These are phyloP conservation scores for Annulohypoxylon maeteangense DNA, from an alignment of 495 filamentous ascomycete genomes.

Conservation along the genomic window DNA sequence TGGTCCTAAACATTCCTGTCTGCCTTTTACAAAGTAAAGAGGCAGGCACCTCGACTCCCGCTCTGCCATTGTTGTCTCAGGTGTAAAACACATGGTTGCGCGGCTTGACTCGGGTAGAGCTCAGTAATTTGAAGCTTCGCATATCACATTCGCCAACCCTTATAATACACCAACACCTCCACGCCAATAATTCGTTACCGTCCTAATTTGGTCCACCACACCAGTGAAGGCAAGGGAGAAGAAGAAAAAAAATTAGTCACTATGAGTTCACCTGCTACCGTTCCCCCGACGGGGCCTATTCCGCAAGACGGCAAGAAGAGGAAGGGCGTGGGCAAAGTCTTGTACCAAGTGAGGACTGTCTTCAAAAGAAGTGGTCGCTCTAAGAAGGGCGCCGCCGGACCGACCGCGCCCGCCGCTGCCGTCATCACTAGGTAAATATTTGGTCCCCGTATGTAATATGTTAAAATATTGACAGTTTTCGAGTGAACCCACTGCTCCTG, in stretches of 20 bases:
- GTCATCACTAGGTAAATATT: constrained; percentile 39
- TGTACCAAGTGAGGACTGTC: constrained; percentile 72
- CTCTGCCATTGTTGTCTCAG: constrained; percentile 3
- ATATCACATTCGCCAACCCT: constrained; percentile 3
- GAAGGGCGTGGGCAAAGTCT: constrained; percentile 69
- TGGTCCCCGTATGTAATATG: background rate
- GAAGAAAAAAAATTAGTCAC: background rate
- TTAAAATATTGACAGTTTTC: constrained; percentile 19
- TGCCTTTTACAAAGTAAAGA: constrained; percentile 6
- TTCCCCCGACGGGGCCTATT: constrained; percentile 43
- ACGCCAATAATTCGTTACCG: background rate
- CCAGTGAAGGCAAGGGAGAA: constrained; percentile 12
- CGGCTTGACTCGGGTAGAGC: constrained; percentile 17
- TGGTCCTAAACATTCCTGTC: constrained; percentile 1
- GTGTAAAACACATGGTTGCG: constrained; percentile 16
- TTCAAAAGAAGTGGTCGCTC: constrained; percentile 62
- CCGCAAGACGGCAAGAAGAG: constrained; percentile 64
- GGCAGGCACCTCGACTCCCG: constrained; percentile 31
- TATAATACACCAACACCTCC: background rate
- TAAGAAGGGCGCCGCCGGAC: constrained; percentile 53
- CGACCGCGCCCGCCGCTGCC: constrained; percentile 40
- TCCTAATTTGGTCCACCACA: background rate
- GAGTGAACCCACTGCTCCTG: constrained; percentile 44
- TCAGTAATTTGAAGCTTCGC: constrained; percentile 12
- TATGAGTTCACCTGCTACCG: constrained; percentile 57